phyloP scores from a whole-genome alignment of 306 rosid species.

The Pyrus pyrifolia region DNA sequence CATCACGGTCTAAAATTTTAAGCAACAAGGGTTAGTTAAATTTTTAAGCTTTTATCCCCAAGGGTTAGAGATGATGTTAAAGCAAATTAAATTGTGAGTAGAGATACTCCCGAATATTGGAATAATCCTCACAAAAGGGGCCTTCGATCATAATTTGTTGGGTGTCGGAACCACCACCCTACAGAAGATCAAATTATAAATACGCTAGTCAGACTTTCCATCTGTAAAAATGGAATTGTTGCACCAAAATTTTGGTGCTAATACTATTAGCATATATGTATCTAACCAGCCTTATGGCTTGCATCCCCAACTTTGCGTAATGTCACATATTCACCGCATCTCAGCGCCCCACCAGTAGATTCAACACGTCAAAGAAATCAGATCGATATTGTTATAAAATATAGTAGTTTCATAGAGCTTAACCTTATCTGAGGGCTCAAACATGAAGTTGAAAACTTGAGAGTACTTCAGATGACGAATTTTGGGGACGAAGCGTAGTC shows the following conservation, averaged over 20 bases:
- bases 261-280: neutral
- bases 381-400: neutral
- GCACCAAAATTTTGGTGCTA: neutral
- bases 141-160: constrained; percentile 94
- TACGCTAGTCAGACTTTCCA: constrained; percentile 11
- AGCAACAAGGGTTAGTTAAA: too few species aligned
- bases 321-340: constrained; percentile 93
- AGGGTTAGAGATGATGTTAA: constrained; percentile 7
- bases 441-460: neutral
- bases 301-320: constrained; percentile 90
- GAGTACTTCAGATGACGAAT: neutral
- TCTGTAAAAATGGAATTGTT: neutral
- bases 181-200: neutral
- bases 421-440: neutral
- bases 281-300: constrained; percentile 60
- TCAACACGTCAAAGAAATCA: constrained; percentile 50
- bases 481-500: neutral
- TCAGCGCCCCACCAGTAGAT: constrained; percentile 71
- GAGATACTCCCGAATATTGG: constrained; percentile 70
- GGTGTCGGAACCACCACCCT: constrained; percentile 85
- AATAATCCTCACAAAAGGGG: constrained; percentile 82
- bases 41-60: too few species aligned
- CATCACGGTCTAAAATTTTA: too few species aligned
- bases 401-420: neutral
- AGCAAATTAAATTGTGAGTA: constrained; percentile 83